Evolutionary conservation across 257 asterid genomes (phyloP).

Genomic region (Solanum etuberosum): DNA sequence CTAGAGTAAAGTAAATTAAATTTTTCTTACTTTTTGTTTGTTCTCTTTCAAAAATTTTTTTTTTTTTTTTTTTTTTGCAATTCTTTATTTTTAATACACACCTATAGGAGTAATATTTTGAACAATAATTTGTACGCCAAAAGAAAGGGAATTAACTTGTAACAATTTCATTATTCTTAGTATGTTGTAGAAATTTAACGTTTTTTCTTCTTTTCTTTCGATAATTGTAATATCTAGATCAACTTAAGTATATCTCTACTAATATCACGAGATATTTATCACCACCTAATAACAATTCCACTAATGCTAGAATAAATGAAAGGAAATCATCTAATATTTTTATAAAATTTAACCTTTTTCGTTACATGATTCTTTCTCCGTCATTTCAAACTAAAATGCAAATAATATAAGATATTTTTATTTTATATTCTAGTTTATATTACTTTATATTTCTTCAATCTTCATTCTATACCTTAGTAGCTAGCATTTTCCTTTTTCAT

Average conservation of each 20-base stretch:
- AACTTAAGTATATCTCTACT: accelerated
- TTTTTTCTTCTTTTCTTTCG: neutral
- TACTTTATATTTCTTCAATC: neutral
- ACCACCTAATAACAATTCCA: neutral
- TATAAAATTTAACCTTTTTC: neutral
- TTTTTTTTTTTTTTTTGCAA: neutral
- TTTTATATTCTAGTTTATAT: neutral
- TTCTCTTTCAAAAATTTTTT: neutral
- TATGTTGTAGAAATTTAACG: neutral
- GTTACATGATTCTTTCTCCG: neutral
- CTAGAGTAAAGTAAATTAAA: neutral
- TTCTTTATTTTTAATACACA: neutral
- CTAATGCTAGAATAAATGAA: neutral
- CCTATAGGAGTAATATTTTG: neutral
- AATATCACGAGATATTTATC: neutral
- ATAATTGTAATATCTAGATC: neutral
- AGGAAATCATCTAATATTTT: neutral
- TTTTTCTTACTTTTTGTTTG: neutral
- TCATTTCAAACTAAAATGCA: neutral
- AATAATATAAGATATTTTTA: neutral
- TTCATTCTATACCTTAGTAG: neutral
- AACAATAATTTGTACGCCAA: neutral
- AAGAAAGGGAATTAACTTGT: neutral
- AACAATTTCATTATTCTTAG: neutral
- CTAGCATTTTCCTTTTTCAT: neutral